phyloP scores from a whole-genome alignment of 768 basidiomycete species.

The Termitomyces sp. region DNA sequence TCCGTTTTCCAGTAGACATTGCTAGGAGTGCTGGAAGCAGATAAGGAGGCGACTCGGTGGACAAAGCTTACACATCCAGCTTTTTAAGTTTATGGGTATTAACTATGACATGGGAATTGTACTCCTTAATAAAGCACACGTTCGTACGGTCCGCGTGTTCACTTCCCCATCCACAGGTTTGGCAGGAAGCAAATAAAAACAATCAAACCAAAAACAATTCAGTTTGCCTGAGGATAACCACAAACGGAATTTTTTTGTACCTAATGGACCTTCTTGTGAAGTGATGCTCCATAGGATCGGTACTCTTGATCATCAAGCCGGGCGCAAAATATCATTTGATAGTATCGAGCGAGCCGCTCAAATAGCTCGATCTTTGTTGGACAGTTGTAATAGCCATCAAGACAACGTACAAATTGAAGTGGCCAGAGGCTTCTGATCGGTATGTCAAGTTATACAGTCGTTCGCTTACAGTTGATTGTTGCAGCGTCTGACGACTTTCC shows the following conservation, averaged over 20 bases:
- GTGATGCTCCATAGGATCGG: no score
- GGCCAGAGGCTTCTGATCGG: no score
- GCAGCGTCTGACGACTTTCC: neutral
- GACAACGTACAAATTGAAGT: neutral
- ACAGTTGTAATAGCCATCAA: neutral
- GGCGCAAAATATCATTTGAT: neutral
- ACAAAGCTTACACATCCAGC: neutral
- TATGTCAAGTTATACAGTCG: no score
- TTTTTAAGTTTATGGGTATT: neutral
- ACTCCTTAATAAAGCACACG: neutral
- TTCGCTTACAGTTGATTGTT: neutral
- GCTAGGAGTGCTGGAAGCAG: neutral
- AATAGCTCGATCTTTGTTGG: no score
- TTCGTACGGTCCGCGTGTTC: neutral
- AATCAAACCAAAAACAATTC: neutral
- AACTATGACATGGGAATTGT: neutral
- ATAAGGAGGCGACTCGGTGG: neutral
- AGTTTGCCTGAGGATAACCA: neutral
- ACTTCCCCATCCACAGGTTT: neutral
- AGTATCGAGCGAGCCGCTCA: no score
- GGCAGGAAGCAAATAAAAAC: neutral
- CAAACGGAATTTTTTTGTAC: no score
- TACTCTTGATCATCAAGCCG: no score
- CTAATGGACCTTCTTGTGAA: no score
- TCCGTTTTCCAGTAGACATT: constrained; percentile 33